Conservation (phyloP, 805 yeast species). For the Cyberlindnera maritima region DNA sequence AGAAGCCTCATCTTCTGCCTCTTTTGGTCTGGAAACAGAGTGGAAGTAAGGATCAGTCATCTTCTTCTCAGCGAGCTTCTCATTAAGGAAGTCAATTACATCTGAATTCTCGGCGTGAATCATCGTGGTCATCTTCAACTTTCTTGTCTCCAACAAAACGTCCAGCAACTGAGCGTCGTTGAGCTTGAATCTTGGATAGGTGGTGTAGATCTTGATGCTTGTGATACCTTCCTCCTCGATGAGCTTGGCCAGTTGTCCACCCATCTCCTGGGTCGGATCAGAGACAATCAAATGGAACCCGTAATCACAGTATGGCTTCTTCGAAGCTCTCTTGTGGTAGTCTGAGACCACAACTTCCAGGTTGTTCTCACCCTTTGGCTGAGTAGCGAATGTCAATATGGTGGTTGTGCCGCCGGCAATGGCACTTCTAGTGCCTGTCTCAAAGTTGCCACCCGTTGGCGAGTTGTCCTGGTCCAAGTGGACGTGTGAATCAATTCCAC, state of each 20-base stretch:
- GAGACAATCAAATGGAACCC: constrained; percentile 46
- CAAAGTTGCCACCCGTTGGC: constrained; percentile 43
- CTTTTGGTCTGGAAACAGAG: constrained; percentile 41
- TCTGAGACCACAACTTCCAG: constrained; percentile 31
- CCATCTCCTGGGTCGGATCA: constrained; percentile 31
- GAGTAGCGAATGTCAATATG: constrained; percentile 45
- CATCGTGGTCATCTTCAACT: constrained; percentile 44
- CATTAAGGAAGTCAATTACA: constrained; percentile 39
- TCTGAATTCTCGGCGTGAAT: constrained; percentile 53
- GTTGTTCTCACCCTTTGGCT: constrained; percentile 32
- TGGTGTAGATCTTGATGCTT: constrained; percentile 37
- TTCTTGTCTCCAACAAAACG: constrained; percentile 37
- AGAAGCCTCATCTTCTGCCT: constrained; percentile 49
- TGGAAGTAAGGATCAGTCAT: constrained; percentile 43
- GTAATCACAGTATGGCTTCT: constrained; percentile 42
- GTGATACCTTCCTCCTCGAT: constrained; percentile 27
- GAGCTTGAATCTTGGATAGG: constrained; percentile 42
- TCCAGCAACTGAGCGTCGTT: constrained; percentile 40
- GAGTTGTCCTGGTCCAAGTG: constrained; percentile 43
- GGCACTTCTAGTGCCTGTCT: constrained; percentile 43
- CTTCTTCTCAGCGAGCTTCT: constrained; percentile 36
- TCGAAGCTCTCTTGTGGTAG: constrained; percentile 31
- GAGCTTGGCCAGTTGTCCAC: constrained; percentile 33
- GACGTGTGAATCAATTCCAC: constrained; percentile 51
- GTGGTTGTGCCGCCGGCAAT: constrained; percentile 52